Percentiles rank a stretch among this genome's conserved stretches.
phyloP scores from a whole-genome alignment of 306 rosid species.

The Rosa persica region DNA sequence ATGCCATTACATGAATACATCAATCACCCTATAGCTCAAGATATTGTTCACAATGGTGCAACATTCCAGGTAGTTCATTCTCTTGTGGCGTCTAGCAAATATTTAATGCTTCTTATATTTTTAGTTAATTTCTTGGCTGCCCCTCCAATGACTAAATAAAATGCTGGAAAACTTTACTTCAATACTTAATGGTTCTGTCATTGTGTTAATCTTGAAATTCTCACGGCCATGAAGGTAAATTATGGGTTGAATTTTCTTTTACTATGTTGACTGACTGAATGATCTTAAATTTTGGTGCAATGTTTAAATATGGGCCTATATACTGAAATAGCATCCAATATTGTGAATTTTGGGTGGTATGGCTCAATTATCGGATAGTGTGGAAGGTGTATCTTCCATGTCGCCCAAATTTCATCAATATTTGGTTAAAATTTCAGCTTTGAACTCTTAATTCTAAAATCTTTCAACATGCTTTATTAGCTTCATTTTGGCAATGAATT shows the following conservation, averaged over 20 bases:
- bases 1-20: conserved; percentile 86
- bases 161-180: neutral
- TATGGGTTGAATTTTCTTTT: conserved; percentile 2
- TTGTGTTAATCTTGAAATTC: neutral
- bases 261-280: neutral
- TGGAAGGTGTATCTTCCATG: conserved; percentile 9
- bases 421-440: too few relatives aligned
- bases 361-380: neutral
- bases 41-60: conserved; percentile 89
- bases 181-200: neutral
- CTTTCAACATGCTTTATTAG: neutral
- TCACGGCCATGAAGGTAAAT: neutral
- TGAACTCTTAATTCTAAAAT: neutral
- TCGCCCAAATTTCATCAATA: neutral
- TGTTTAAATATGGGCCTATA: neutral
- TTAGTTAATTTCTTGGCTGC: neutral
- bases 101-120: conserved; percentile 15
- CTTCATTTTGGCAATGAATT: neutral
- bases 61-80: conserved; percentile 83
- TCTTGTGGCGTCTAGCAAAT: conserved; percentile 14
- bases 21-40: conserved; percentile 64
- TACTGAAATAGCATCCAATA: neutral
- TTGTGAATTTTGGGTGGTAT: neutral
- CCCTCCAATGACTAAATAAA: neutral
- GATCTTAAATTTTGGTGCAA: neutral